Evolutionary conservation across 345 rosid species (phyloP), one percentile per base, ranked within the genome.

Genomic region (Populus simonii): DNA sequence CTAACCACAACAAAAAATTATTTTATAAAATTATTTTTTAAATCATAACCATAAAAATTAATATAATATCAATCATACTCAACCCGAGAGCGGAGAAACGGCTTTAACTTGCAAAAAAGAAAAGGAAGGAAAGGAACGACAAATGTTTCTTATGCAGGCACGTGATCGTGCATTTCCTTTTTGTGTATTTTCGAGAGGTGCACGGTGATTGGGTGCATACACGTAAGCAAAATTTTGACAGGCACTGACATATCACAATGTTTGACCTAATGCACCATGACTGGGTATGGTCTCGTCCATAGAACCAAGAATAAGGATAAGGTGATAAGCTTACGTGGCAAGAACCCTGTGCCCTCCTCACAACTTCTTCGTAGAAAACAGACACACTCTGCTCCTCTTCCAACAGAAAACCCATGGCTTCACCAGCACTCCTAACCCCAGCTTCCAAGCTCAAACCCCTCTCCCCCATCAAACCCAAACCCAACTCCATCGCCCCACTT

Each of bases 261-360:
- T 10, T 23, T 57, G 63, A 9, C 29, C 29, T 57, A 8, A 57
- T n/a, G 15, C 63, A 31, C 53, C 51, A 16, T 68, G 49, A 77
- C 74, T 80, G 86, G 81, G 12, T 73, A 43, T 43, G 16, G 55
- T 71, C 78, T 78, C 61, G 83, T 81, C 92, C 90, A 79, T 49
- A 51, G 53, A 80, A 53, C 82, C 49, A 79, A 68, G 68, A 55
- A 76, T 25, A 36, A 77, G 70, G 98, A 95, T 93, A 93, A 95
- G 96, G 86, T 66, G 97, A 93, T 95, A 95, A 93, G 97, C 72
- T 83, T 87, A 91, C 97, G 96, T 89, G 97, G 86, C 97, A 80
- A 36, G 79, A 78, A 78, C 74, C 72, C 79, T 85, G 27, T 66
- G 76, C 75, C 67, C 79, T 65, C 13, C 41, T 49, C 43, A 53